Evolutionary conservation across 164 flowering plant species (phyloP), one percentile per base, ranked within the genome.

Genomic region (Sextonia rubra): DNA sequence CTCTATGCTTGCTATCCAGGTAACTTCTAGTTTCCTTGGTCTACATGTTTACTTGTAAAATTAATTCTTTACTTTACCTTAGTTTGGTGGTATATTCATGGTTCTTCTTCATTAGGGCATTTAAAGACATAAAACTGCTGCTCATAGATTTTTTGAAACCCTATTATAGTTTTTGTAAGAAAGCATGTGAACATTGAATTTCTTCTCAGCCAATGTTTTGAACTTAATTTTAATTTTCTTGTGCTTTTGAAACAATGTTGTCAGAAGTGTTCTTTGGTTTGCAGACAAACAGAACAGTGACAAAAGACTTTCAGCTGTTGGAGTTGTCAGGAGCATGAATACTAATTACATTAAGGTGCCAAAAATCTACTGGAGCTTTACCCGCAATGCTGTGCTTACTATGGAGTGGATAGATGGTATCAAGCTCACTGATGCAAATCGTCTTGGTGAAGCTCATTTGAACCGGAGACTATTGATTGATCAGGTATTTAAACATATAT

Each of bases 321-420:
- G 68, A 74, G 68, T 73, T 71, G 60, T 26, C 18, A 74, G 76
- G 48, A 26, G 64, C 26, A 76, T 77, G 78, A 85, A 79, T 48
- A 69, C 20, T 52, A 79, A 70, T 61, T 47, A 66, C 49, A 71
- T 95, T 26, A 95, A 86, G 82, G 97, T 90, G 64, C 99, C 98
- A 14, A 95, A 87, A 77, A 91, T 95, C 74, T 90, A 91, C 76
- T 95, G 99, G 99, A 83, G 85, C 64, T 74, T 86, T 47, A 95
- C 99, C 12, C 87, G 97, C 12, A 87, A 86, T 69, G 85, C 88
- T 79, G 97, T 95, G 62, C 96, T 95, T 64, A 95, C 98, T 22
- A 95, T 95, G 99, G 98, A 95, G 78, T 95, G 99, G 99, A 76
- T 95, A 44, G 92, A 95, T 88, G 94, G 96, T 72, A 95, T 92